A percentile compares a stretch with the other conserved stretches of the same genome.
These are phyloP conservation scores for Suhomyces kilbournensis DNA, from an alignment of 805 yeast genomes.

Conservation along the genomic window DNA sequence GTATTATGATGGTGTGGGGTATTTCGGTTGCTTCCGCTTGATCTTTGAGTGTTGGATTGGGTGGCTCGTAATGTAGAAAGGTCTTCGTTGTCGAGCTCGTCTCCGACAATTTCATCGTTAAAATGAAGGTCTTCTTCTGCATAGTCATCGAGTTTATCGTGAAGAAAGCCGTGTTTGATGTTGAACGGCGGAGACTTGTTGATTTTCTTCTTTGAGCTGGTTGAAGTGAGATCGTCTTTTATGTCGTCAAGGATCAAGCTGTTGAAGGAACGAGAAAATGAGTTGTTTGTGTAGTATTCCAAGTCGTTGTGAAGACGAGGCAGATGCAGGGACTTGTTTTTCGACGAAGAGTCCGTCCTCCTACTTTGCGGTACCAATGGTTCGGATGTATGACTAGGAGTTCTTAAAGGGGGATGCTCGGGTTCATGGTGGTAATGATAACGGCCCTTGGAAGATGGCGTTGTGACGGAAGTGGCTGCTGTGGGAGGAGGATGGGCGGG, in stretches of 20 bases:
- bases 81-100: slow-evolving; percentile 6
- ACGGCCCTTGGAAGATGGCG: slow-evolving; percentile 6
- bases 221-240: slow-evolving; percentile 16
- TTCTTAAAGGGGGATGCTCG: background rate
- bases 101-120: slow-evolving; percentile 1
- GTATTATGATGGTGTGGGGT: background rate
- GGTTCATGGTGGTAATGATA: background rate
- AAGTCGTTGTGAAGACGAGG: slow-evolving; percentile 9
- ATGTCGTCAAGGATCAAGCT: slow-evolving; percentile 39
- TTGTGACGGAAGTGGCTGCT: slow-evolving; percentile 5
- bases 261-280: slow-evolving; percentile 42
- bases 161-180: slow-evolving; percentile 28
- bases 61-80: background rate
- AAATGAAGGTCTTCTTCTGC: slow-evolving; percentile 16
- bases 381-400: background rate
- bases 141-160: slow-evolving; percentile 20
- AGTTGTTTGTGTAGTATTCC: slow-evolving; percentile 38
- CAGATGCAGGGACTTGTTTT: slow-evolving; percentile 3
- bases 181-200: slow-evolving; percentile 44
- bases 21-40: background rate
- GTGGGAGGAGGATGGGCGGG: slow-evolving; percentile 2
- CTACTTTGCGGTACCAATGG: background rate
- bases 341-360: background rate
- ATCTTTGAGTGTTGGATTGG: background rate
- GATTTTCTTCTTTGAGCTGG: slow-evolving; percentile 14